phyloP scores from a whole-genome alignment of 768 basidiomycete species.

The Mycena epipterygia region DNA sequence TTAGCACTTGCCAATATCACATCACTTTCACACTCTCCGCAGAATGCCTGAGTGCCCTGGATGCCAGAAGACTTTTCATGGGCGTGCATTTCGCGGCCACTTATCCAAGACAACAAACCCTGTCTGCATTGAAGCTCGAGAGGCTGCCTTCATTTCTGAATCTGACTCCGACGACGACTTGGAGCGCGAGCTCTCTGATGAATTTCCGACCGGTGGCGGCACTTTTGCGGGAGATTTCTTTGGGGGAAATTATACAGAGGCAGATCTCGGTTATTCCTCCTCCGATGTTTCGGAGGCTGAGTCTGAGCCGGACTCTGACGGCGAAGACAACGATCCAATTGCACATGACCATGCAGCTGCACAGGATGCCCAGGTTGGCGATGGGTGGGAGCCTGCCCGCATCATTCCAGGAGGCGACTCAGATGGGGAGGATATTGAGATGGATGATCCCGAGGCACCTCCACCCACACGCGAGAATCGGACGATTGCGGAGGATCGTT shows the following conservation, averaged over 20 bases:
- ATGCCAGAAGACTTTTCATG: neutral
- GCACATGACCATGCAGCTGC: neutral
- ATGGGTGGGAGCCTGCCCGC: constrained; percentile 6
- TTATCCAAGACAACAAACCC: neutral
- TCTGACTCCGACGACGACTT: neutral
- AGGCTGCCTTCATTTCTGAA: neutral
- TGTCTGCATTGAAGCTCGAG: neutral
- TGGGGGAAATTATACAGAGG: neutral
- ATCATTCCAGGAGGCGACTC: neutral
- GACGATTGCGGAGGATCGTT: constrained; percentile 9
- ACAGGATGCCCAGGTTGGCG: neutral
- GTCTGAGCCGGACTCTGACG: neutral
- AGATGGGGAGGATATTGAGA: neutral
- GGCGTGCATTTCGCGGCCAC: neutral
- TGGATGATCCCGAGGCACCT: neutral
- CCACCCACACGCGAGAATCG: neutral
- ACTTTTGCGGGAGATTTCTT: neutral
- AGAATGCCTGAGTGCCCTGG: neutral
- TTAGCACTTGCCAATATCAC: too few species aligned
- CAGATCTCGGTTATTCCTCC: neutral
- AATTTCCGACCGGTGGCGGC: neutral
- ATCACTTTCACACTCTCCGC: neutral
- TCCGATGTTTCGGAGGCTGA: neutral
- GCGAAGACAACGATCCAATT: neutral
- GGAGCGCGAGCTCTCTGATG: neutral